Base-by-base conservation (phyloP, 768 basidiomycete species). In the Ramaria rubella region DNA sequence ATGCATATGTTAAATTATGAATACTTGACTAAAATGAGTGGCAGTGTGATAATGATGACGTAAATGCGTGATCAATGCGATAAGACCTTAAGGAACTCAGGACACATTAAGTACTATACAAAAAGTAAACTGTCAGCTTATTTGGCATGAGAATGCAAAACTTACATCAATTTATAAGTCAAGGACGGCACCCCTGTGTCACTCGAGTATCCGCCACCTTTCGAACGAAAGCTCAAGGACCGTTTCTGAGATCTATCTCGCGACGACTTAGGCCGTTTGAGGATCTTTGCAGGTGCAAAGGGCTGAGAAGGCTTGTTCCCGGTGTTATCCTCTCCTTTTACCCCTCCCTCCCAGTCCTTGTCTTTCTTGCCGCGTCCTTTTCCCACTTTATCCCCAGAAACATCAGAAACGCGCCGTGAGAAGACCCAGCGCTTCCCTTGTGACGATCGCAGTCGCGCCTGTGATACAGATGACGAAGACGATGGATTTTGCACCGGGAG, bases 101-200 rank as follows among this genome's bases (percentile, higher is more conserved):
- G n/a, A n/a, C n/a, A n/a, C n/a, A n/a, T n/a, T n/a, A n/a, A n/a
- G n/a, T n/a, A n/a, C n/a, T n/a, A n/a, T n/a, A n/a, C n/a, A n/a
- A n/a, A n/a, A n/a, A n/a, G n/a, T n/a, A n/a, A n/a, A n/a, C n/a
- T n/a, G n/a, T n/a, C n/a, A n/a, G n/a, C n/a, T n/a, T n/a, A n/a
- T n/a, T n/a, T n/a, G n/a, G n/a, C n/a, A n/a, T n/a, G n/a, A 42
- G 40, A 17, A 42, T n/a, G 23, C 11, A 19, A 17, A n/a, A 17
- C 40, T 5, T 42, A 56, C 55, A 56, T 48, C 27, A 56, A 29
- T 34, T 56, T 33, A 34, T 56, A 56, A 30, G 55, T 46, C 19
- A 56, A n/a, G 27, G 55, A 56, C 26, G 44, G 43, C 9, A 56
- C 55, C 15, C 29, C 38, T 45, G 55, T 56, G 46, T 56, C 55